Evolutionary conservation across 805 yeast genomes (phyloP).

Genomic region (Ogataea pilisensis): DNA sequence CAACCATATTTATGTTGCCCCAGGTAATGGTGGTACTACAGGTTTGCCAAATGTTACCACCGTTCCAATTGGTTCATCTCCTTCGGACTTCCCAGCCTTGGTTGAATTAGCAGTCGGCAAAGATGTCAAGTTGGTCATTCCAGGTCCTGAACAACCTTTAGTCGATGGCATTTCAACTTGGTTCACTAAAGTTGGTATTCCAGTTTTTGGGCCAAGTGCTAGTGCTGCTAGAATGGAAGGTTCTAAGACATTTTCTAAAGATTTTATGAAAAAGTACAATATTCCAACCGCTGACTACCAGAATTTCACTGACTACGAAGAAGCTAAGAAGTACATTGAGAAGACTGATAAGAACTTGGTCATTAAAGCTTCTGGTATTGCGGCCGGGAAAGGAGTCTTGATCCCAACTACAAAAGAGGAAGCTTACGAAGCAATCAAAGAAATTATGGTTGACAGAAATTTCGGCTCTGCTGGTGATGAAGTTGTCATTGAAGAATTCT

Average conservation of each 20-base stretch:
- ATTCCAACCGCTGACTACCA: constrained; percentile 93
- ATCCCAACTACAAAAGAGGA: constrained; percentile 83
- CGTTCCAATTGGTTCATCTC: constrained; percentile 62
- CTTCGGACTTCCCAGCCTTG: constrained; percentile 63
- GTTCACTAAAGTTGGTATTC: constrained; percentile 80
- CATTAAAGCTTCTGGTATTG: constrained; percentile 95
- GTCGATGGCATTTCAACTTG: constrained; percentile 84
- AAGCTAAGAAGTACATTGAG: constrained; percentile 69
- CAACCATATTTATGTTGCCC: constrained; percentile 78
- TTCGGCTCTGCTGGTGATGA: constrained; percentile 94
- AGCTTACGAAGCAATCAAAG: constrained; percentile 77
- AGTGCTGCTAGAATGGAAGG: constrained; percentile 95
- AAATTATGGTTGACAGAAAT: constrained; percentile 83
- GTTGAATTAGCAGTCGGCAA: constrained; percentile 71
- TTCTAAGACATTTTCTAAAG: constrained; percentile 89
- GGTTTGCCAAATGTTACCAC: constrained; percentile 56
- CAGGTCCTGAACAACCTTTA: constrained; percentile 99
- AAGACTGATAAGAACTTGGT: constrained; percentile 72
- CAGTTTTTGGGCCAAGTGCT: constrained; percentile 94
- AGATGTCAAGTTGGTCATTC: constrained; percentile 70
- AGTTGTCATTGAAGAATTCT: constrained; percentile 91
- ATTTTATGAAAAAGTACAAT: constrained; percentile 84
- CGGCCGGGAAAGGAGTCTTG: constrained; percentile 98
- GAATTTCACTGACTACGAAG: constrained; percentile 72
- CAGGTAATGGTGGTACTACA: constrained; percentile 94